A percentile compares a stretch with the other conserved stretches of the same genome.
Evolutionary conservation across 2,329 filamentous ascomycete genomes (phyloP).

Genomic region (Thelonectria olida): DNA sequence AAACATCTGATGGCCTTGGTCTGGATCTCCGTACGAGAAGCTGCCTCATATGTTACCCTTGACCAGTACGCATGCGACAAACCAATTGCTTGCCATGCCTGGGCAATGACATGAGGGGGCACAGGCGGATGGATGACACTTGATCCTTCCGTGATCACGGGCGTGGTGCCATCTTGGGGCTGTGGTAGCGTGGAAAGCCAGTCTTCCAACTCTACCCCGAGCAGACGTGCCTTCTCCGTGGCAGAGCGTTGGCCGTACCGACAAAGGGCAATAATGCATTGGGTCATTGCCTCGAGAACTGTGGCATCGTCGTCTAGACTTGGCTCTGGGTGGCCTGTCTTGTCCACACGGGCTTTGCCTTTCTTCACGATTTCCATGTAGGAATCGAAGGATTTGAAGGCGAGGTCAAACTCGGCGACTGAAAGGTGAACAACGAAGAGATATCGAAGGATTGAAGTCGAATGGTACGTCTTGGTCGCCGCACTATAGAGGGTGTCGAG

Average conservation of each 20-base stretch:
- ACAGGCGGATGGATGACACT: slow-evolving; percentile 56
- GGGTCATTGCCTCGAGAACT: slow-evolving; percentile 79
- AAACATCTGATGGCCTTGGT: slow-evolving; percentile 80
- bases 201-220: slow-evolving; percentile 76
- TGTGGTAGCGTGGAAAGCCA: slow-evolving; percentile 73
- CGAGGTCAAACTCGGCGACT: slow-evolving; percentile 90
- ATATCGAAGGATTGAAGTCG: slow-evolving; percentile 84
- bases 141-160: slow-evolving; percentile 44
- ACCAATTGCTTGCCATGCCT: slow-evolving; percentile 86
- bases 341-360: slow-evolving; percentile 84
- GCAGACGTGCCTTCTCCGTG: slow-evolving; percentile 79
- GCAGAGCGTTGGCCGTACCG: slow-evolving; percentile 80
- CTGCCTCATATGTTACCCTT: slow-evolving; percentile 79
- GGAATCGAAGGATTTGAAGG: slow-evolving; percentile 89
- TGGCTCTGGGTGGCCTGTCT: slow-evolving; percentile 75
- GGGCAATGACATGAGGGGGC: slow-evolving; percentile 68
- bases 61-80: slow-evolving; percentile 90
- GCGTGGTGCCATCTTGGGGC: slow-evolving; percentile 39
- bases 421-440: slow-evolving; percentile 89
- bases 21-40: slow-evolving; percentile 76
- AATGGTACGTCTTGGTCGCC: slow-evolving; percentile 94
- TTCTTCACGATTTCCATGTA: slow-evolving; percentile 90
- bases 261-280: slow-evolving; percentile 83
- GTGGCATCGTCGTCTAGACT: slow-evolving; percentile 82
- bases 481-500: slow-evolving; percentile 91